Base-by-base conservation (phyloP, 176 grass and related monocot species). In the Oryza nivara region DNA sequence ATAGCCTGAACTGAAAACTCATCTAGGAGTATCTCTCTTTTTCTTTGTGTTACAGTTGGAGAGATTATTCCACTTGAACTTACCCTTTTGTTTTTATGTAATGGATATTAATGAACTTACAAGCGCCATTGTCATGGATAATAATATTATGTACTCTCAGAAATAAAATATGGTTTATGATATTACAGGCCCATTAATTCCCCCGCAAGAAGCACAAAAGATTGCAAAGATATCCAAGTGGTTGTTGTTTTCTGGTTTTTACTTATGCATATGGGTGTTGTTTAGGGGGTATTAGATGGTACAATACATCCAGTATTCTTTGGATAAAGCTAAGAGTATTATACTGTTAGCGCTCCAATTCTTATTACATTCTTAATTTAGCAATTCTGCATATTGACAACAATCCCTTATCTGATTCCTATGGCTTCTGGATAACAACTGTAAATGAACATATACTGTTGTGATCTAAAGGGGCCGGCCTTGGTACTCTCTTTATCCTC, bases 1-100 rank as follows among this genome's bases (percentile, higher is more conserved):
- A 51, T 63, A 72, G 52, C 28, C 54, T 79, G 36, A 63, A 71
- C 25, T 77, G 65, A 70, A 70, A 20, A 70, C 35, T 38, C 23
- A n/a, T 25, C 10, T 51, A 44, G 43, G 43, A 44, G 43, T 66
- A 19, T 15, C 17, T 58, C 6, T n/a, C 20, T 58, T 58, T 9
- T 20, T 8, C 19, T 58, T 58, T 9, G 58, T 45, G 16, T 9
- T 61, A 22, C 16, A 36, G 25, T 13, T 58, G 67, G 67, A 26
- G 58, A n/a, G n/a, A n/a, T 63, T 63, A n/a, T 58, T 32, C 30
- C 30, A 32, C 30, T 32, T 58, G 54, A 58, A 58, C 54, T 20
- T 58, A 20, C 54, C 6, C 54, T 58, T n/a, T 58, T 58, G 14
- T n/a, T 58, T 58, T 20, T 20, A n/a, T 1, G 3, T 58, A 58